Evolutionary conservation across 192 early-diverging fungal species (phyloP).

Genomic region (Coemansia sp.): DNA sequence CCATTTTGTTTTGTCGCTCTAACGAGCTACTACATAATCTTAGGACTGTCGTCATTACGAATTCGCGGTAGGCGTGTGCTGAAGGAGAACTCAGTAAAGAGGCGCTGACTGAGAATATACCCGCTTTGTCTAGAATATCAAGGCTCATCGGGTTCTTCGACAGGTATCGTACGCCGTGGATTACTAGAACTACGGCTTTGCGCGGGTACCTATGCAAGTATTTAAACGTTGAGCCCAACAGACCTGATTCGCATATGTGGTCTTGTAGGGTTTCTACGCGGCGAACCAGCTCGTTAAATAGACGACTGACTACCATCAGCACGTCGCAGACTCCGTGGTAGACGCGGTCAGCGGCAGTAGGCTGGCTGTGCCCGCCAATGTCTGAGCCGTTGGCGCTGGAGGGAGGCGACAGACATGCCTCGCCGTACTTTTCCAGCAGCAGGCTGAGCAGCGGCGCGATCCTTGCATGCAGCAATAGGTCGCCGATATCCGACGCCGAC

Average conservation of each 20-base stretch:
- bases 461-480: conserved; percentile 37
- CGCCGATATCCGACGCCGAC: conserved; percentile 36
- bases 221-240: conserved; percentile 37
- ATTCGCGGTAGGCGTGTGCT: conserved; percentile 48
- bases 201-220: conserved; percentile 45
- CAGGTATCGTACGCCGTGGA: conserved; percentile 51
- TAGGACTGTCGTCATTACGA: conserved; percentile 53
- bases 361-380: conserved; percentile 12
- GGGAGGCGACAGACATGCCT: conserved; percentile 41
- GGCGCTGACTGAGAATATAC: conserved; percentile 45
- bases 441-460: conserved; percentile 24
- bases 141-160: conserved; percentile 56
- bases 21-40: conserved; percentile 50
- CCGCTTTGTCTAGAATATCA: conserved; percentile 51
- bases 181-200: conserved; percentile 46
- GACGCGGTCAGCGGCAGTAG: conserved; percentile 35
- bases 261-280: conserved; percentile 45
- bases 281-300: conserved; percentile 50
- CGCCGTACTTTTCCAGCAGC: conserved; percentile 47
- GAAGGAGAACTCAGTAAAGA: conserved; percentile 36
- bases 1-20: conserved; percentile 47
- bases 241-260: conserved; percentile 47
- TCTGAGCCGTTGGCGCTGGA: conserved; percentile 43
- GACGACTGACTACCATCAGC: conserved; percentile 44
- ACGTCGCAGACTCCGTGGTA: conserved; percentile 52